Base-by-base conservation (phyloP, 2,329 filamentous ascomycete species). In the Fusarium gaditjirri region DNA sequence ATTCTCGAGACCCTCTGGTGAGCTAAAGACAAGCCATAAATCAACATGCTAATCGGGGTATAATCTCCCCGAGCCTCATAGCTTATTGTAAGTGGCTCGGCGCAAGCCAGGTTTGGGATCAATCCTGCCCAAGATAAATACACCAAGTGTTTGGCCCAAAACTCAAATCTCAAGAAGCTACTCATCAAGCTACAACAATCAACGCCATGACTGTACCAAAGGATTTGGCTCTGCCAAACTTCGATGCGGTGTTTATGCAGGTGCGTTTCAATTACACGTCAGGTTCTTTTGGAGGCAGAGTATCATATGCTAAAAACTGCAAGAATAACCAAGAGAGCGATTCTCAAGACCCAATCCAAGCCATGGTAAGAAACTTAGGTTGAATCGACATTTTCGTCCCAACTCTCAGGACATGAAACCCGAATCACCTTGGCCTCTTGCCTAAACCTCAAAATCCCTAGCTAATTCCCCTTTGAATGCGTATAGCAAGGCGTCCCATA, bases 151-250 rank as follows among this genome's bases (percentile, higher is more conserved):
- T 3, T 2, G 17, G 16, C 6, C 8, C 5, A 21, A 3, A 19
- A 10, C 13, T 1, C 16, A 3, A 38, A 21, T 17, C 6, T 16
- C 9, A 12, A 36, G 4, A 27, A 2, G 1, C 7, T 25, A 5
- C 13, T 4, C 10, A 27, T 27, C 13, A 16, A 6, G 0, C 19
- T 52, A 13, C 1, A 27, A 27, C 3, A 17, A 1, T 5, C 33
- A 14, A 36, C 14, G 4, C 23, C 19, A 52, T 52, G 49, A n/a
- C 33, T 3, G 49, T 52, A 2, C 49, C 49, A 8, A 38, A 8
- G 23, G 23, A 38, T 0, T n/a, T 52, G 33, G 33, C 33, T 38
- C 33, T 52, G 33, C 49, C 33, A n/a, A 38, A 52, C 33, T 27
- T 52, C 13, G 7, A 53, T 17, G 49, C 49, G 2, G 33, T 39